Evolutionary conservation across 495 filamentous ascomycete species (phyloP).

Genomic region (Cercophora samala): DNA sequence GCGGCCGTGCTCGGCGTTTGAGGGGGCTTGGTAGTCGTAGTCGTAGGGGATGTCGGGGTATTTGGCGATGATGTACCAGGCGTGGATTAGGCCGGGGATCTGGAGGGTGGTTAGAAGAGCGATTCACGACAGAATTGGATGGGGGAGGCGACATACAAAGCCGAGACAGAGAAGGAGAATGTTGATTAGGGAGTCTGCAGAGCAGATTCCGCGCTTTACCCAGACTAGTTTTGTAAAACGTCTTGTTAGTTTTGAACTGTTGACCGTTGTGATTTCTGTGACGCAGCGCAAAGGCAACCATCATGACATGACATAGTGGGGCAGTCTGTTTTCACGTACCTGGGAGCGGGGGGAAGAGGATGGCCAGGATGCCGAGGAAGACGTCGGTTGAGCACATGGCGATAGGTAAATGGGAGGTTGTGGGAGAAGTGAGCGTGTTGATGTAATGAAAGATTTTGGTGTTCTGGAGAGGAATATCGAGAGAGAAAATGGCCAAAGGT

Average conservation of each 20-base stretch:
- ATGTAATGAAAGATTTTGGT: background rate
- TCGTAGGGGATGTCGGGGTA: constrained; percentile 70
- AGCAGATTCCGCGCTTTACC: constrained; percentile 93
- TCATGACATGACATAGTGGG: background rate
- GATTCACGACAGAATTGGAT: constrained; percentile 1
- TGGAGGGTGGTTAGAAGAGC: constrained; percentile 22
- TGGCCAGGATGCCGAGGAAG: constrained; percentile 82
- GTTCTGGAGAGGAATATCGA: background rate
- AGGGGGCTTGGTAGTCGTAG: constrained; percentile 56
- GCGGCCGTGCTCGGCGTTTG: constrained; percentile 51
- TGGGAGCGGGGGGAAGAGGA: constrained; percentile 90
- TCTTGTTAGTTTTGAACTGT: constrained; percentile 11
- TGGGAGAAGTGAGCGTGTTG: background rate
- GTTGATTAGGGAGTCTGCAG: constrained; percentile 91
- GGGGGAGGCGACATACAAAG: constrained; percentile 47
- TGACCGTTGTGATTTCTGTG: constrained; percentile 1
- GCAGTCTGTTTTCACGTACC: constrained; percentile 53
- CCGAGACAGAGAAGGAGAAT: constrained; percentile 86
- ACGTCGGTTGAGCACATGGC: constrained; percentile 68
- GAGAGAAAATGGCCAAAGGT: background rate
- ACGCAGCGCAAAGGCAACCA: constrained; percentile 14
- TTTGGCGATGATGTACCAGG: constrained; percentile 97
- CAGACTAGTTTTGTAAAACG: constrained; percentile 58
- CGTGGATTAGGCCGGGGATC: constrained; percentile 86
- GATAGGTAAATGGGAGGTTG: background rate